These are phyloP conservation scores for Microcyclospora pomicola DNA, from an alignment of 2,329 filamentous ascomycete genomes.

Conservation along the genomic window DNA sequence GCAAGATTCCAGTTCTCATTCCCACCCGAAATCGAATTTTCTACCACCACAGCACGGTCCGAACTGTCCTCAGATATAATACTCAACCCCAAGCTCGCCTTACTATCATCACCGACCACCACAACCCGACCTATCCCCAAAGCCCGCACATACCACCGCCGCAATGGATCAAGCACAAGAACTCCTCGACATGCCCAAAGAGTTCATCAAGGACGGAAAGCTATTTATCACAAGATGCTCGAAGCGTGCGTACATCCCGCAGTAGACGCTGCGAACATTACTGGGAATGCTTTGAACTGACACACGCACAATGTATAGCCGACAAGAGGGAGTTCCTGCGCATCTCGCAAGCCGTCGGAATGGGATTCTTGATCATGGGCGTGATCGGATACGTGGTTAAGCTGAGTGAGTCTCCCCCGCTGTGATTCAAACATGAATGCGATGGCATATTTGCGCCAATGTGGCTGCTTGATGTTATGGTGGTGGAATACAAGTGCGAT, in stretches of 20 bases:
- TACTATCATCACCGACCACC: not conserved
- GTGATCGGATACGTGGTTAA: slow-evolving; percentile 58
- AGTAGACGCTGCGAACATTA: not conserved
- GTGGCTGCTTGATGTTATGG: too few species aligned
- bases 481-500: too few species aligned
- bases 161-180: slow-evolving; percentile 50
- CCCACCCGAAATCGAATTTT: too few species aligned
- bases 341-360: slow-evolving; percentile 51
- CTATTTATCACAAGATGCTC: slow-evolving; percentile 37
- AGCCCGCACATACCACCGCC: not conserved
- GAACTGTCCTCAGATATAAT: too few species aligned
- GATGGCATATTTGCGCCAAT: too few species aligned
- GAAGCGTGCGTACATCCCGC: slow-evolving; percentile 25
- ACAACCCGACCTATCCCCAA: not conserved
- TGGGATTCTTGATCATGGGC: slow-evolving; percentile 58
- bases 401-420: slow-evolving; percentile 39
- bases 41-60: too few species aligned
- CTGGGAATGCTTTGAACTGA: not conserved
- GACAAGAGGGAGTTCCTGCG: slow-evolving; percentile 46
- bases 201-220: slow-evolving; percentile 44
- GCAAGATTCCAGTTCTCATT: too few species aligned
- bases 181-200: slow-evolving; percentile 53
- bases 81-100: too few species aligned
- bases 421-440: slow-evolving; percentile 1
- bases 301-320: slow-evolving; percentile 25